Evolutionary conservation across 1,284 basidiomycete species (phyloP).

Genomic region (Singerocomus inundabilis): DNA sequence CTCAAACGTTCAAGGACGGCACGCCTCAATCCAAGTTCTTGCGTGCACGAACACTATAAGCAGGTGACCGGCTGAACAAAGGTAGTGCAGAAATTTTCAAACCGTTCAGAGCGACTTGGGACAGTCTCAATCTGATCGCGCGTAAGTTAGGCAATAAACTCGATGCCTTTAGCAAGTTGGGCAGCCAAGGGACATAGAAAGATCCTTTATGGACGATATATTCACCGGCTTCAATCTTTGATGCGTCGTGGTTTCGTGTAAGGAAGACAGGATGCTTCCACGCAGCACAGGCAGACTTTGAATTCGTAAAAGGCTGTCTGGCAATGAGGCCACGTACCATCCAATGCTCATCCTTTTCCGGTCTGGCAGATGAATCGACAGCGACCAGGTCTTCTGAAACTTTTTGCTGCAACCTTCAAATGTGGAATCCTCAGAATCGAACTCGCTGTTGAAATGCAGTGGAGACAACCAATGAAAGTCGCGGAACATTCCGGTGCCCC

Average conservation of each 20-base stretch:
- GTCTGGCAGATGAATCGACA: conserved; percentile 26
- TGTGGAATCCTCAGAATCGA: conserved; percentile 59
- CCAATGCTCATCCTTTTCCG: conserved; percentile 63
- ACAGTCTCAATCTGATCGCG: conserved; percentile 41
- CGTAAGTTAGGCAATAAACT: conserved; percentile 9
- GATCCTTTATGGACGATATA: not conserved
- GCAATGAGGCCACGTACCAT: conserved; percentile 55
- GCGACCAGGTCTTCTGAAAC: conserved; percentile 31
- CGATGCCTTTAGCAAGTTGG: conserved; percentile 42
- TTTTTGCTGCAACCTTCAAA: conserved; percentile 49
- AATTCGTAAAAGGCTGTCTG: conserved; percentile 18
- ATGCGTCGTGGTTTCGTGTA: conserved; percentile 30
- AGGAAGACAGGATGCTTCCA: no score
- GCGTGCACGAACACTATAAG: conserved; percentile 39
- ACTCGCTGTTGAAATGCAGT: conserved; percentile 69
- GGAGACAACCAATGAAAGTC: no score
- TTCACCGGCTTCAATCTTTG: conserved; percentile 37
- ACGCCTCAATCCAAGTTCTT: conserved; percentile 49
- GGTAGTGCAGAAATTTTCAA: conserved; percentile 2
- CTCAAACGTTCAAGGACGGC: conserved; percentile 49
- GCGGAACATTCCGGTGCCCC: conserved; percentile 5
- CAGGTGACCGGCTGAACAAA: conserved; percentile 7
- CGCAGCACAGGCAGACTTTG: conserved; percentile 2
- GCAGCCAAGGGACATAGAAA: conserved; percentile 38
- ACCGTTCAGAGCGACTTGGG: conserved; percentile 31